Percentiles rank a stretch among this genome's conserved stretches.
Conservation (phyloP, 1,284 basidiomycete species). For the Mixia osmundae region DNA sequence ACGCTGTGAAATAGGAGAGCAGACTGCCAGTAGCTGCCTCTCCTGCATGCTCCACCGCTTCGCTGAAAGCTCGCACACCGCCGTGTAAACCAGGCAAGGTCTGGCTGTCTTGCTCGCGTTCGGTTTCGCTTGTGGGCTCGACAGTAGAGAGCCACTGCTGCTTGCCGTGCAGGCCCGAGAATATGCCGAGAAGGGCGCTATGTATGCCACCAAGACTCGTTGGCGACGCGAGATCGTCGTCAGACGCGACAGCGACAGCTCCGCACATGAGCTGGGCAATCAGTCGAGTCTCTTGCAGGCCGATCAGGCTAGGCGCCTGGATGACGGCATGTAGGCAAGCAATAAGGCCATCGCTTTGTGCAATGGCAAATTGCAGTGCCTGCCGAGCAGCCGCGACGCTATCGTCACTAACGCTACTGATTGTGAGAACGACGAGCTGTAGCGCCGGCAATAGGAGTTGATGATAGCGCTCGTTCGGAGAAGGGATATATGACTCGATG, state of each 20-base stretch:
- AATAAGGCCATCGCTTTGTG: constrained; percentile 53
- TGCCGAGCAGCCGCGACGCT: constrained; percentile 35
- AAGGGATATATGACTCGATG: constrained; percentile 61
- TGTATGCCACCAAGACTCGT: constrained; percentile 65
- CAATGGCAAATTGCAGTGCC: constrained; percentile 48
- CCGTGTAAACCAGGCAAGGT: no score
- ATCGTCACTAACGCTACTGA: constrained; percentile 29
- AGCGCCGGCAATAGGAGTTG: constrained; percentile 64
- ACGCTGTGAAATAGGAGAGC: no score
- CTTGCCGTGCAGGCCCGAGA: no score
- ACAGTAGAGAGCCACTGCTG: no score
- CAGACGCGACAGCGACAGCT: constrained; percentile 42
- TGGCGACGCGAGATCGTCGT: constrained; percentile 39
- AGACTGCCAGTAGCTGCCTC: no score
- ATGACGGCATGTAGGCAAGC: constrained; percentile 50
- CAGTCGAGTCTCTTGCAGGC: constrained; percentile 50
- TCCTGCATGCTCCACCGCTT: no score
- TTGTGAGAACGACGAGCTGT: constrained; percentile 46
- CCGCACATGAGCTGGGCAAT: constrained; percentile 43
- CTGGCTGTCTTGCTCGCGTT: no score
- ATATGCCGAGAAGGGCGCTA: constrained; percentile 48
- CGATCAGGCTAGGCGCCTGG: constrained; percentile 36
- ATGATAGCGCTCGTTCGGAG: constrained; percentile 64
- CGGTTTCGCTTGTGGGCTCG: no score
- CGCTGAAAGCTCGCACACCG: no score